Evolutionary conservation across 768 basidiomycete species (phyloP), one percentile per base, ranked within the genome.

Genomic region (Lactarius evosmus): DNA sequence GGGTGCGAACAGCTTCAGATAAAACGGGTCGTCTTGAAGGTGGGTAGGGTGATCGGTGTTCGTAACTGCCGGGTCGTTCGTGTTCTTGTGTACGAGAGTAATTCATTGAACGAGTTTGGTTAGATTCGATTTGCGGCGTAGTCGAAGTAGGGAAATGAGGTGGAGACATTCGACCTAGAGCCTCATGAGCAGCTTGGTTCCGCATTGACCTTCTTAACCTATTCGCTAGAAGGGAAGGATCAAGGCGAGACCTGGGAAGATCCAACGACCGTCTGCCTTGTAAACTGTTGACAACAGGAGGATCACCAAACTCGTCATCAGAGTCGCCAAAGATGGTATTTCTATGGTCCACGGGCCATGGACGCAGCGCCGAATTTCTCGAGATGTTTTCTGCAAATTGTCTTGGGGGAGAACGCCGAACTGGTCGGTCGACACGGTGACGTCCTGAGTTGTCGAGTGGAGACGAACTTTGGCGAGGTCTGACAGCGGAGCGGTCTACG

Each of bases 201-300:
- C 61, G 59, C 53, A 61, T 36, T 52, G 64, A 57, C 29, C 64
- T 61, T 56, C 64, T 50, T 52, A 61, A 22, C 38, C 64, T 65
- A 61, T 52, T 41, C 16, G 60, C 64, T 11, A 61, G 50, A 25
- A 56, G 55, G 19, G 63, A 61, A 34, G 63, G 40, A 29, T 61
- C 59, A 38, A 60, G 54, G 41, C 49, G 63, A 34, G 58, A 41
- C 55, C 59, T 61, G 22, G 60, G 58, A 52, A 34, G 64, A 19
- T 65, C 64, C 32, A 61, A 44, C 16, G 64, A 36, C 19, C 25
- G 49, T 57, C 58, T 61, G 64, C 30, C 49, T 52, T 56, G 46
- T 38, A 57, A 50, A 22, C 30, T 36, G 16, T 51, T 22, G 40
- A 25, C 52, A 32, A 49, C 49, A n/a, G 60, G 49, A 44, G 33